Evolutionary conservation across 2,329 filamentous ascomycete species (phyloP).

Genomic region (Paradendryphiella salina): DNA sequence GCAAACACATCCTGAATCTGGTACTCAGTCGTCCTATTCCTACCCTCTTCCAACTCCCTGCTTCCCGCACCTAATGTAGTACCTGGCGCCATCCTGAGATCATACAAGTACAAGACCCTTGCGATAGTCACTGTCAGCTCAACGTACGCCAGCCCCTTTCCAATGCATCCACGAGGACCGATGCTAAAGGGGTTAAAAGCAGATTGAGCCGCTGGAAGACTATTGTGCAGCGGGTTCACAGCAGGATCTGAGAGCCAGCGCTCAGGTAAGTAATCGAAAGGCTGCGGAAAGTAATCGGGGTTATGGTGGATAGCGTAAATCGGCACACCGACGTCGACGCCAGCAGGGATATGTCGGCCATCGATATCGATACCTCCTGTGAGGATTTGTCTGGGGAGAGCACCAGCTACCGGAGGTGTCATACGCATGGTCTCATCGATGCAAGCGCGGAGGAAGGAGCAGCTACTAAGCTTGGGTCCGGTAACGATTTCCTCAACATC

Average conservation of each 20-base stretch:
- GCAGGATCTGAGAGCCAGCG: conserved; percentile 44
- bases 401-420: conserved; percentile 46
- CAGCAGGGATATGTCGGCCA: conserved; percentile 42
- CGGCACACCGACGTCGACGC: conserved; percentile 44
- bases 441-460: conserved; percentile 45
- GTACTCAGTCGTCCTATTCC: conserved; percentile 58
- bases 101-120: conserved; percentile 63
- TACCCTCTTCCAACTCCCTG: conserved; percentile 38
- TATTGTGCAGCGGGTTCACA: conserved; percentile 35
- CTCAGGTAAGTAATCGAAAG: conserved; percentile 46
- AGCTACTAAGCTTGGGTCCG: conserved; percentile 39
- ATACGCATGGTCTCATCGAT: conserved; percentile 50
- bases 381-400: conserved; percentile 46
- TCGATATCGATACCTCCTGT: conserved; percentile 46
- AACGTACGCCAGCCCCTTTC: conserved; percentile 68
- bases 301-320: conserved; percentile 49
- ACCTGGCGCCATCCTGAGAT: conserved; percentile 52
- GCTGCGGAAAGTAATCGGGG: conserved; percentile 43
- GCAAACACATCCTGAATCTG: conserved; percentile 75
- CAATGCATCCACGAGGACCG: conserved; percentile 71
- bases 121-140: conserved; percentile 68
- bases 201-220: conserved; percentile 56
- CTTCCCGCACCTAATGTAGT: conserved; percentile 39
- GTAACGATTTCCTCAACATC: conserved; percentile 47
- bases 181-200: conserved; percentile 77